These are phyloP conservation scores for Eutrema japonicum DNA, from an alignment of 345 rosid species.

Conservation along the genomic window DNA sequence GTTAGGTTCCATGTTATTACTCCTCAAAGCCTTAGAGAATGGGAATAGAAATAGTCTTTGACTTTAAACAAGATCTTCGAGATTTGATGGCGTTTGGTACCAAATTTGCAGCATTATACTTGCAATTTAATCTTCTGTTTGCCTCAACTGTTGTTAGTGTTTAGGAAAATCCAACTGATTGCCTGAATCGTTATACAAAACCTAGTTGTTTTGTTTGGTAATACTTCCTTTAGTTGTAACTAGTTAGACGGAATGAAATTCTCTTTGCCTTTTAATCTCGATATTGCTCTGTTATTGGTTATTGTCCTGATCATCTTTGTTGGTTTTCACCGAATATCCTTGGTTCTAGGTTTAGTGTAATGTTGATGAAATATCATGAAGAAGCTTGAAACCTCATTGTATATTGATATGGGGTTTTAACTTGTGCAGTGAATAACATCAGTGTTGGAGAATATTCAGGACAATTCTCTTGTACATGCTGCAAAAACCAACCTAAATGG, in stretches of 20 bases:
- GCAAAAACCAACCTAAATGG: constrained; percentile 89
- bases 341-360: constrained; percentile 2
- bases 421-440: constrained; percentile 70
- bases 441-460: constrained; percentile 90
- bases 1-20: neutral
- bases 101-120: too few relatives aligned
- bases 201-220: neutral
- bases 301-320: neutral
- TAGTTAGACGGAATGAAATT: neutral
- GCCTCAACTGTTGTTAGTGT: neutral
- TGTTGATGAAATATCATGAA: neutral
- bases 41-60: neutral
- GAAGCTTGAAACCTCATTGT: neutral
- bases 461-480: constrained; percentile 93
- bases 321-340: neutral
- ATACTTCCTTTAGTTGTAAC: neutral
- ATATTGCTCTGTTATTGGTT: too few relatives aligned
- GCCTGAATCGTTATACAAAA: neutral
- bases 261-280: neutral
- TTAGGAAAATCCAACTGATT: neutral
- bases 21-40: neutral
- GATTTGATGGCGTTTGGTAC: neutral
- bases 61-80: neutral
- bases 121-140: neutral
- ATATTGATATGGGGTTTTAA: constrained; percentile 7